Evolutionary conservation across 2,329 filamentous ascomycete species (phyloP).

Genomic region (Ceratocystis destructans): DNA sequence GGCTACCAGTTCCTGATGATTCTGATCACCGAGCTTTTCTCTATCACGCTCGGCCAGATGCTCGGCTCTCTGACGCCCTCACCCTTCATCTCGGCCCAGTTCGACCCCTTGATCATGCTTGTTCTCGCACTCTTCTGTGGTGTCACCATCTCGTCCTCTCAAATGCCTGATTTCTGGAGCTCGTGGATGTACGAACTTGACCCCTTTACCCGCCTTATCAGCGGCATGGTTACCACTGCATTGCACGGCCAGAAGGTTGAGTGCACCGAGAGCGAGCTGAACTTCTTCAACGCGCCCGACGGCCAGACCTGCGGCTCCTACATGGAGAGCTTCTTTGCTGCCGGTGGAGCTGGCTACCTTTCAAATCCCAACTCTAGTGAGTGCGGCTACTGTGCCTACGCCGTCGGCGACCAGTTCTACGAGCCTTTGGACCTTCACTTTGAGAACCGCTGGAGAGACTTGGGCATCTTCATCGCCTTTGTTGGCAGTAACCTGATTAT

Average conservation of each 20-base stretch:
- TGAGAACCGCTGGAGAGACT: constrained; percentile 60
- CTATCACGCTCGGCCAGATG: constrained; percentile 64
- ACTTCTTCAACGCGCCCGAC: constrained; percentile 50
- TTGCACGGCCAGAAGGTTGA: constrained; percentile 50
- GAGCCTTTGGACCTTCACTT: constrained; percentile 51
- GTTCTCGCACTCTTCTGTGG: constrained; percentile 78
- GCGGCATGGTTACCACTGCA: constrained; percentile 66
- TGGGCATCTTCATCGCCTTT: constrained; percentile 66
- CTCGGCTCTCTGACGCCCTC: constrained; percentile 65
- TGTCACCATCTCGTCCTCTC: constrained; percentile 63
- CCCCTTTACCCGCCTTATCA: constrained; percentile 69
- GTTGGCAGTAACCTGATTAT: constrained; percentile 63
- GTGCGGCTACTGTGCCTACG: constrained; percentile 74
- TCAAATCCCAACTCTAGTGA: constrained; percentile 45
- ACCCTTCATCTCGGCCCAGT: constrained; percentile 63
- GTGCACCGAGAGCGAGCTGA: constrained; percentile 50
- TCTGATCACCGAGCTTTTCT: constrained; percentile 70
- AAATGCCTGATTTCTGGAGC: constrained; percentile 68
- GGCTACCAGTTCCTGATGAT: constrained; percentile 83
- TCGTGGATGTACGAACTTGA: constrained; percentile 71
- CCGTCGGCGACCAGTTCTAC: constrained; percentile 70
- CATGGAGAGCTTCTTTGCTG: constrained; percentile 55
- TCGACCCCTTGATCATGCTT: constrained; percentile 73
- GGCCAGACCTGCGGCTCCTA: constrained; percentile 61
- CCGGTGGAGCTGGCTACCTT: constrained; percentile 59